These are phyloP conservation scores for Lathyrus tuberosus DNA, from an alignment of 306 rosid genomes.

Conservation along the genomic window DNA sequence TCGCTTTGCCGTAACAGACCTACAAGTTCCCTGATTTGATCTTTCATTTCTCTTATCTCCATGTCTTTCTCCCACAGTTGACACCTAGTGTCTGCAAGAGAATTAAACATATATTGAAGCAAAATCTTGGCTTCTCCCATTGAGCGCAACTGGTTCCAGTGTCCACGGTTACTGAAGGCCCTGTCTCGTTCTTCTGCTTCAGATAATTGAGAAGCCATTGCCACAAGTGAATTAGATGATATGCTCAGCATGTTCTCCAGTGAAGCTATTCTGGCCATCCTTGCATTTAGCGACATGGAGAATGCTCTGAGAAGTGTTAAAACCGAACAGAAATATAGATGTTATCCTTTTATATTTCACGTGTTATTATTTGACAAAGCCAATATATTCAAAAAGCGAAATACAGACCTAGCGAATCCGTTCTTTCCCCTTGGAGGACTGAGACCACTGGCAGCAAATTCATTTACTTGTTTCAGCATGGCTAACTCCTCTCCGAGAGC, in stretches of 20 bases:
- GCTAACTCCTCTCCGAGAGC: slow-evolving; percentile 93
- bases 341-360: slow-evolving; percentile 25
- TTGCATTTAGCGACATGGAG: slow-evolving; percentile 89
- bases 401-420: slow-evolving; percentile 77
- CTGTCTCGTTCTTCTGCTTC: slow-evolving; percentile 99
- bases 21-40: slow-evolving; percentile 92
- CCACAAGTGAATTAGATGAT: slow-evolving; percentile 93
- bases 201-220: slow-evolving; percentile 99
- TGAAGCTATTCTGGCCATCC: slow-evolving; percentile 89
- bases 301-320: slow-evolving; percentile 66
- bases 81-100: slow-evolving; percentile 90
- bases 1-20: slow-evolving; percentile 93
- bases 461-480: slow-evolving; percentile 82
- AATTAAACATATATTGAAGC: slow-evolving; percentile 91
- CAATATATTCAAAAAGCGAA: not conserved
- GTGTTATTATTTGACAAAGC: slow-evolving; percentile 24
- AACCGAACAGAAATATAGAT: slow-evolving; percentile 36
- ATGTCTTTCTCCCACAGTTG: slow-evolving; percentile 90
- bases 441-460: slow-evolving; percentile 78
- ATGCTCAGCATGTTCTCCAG: slow-evolving; percentile 93
- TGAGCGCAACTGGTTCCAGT: slow-evolving; percentile 96
- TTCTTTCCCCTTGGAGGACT: slow-evolving; percentile 94
- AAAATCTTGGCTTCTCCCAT: slow-evolving; percentile 93
- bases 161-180: slow-evolving; percentile 84
- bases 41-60: slow-evolving; percentile 89